Base-by-base conservation (phyloP, 169 alveolate species). In the Plasmodium berghei region DNA sequence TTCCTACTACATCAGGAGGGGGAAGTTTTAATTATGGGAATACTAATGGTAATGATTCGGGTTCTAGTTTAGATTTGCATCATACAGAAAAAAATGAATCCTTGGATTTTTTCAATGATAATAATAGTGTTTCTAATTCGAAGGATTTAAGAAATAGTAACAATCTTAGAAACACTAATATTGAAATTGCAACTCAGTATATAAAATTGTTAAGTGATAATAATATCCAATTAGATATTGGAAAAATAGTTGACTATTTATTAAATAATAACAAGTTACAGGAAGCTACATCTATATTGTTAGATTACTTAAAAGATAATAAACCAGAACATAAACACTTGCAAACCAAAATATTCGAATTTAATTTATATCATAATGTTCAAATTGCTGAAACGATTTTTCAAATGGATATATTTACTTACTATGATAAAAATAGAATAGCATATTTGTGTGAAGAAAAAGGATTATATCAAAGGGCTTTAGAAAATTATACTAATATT, bases 381-480 rank as follows among this genome's bases (percentile, higher is more conserved):
- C 91, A 80, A 69, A 86, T 74, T 70, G 93, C 88, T 20, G 88
- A 77, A 66, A 71, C 89, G 2, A 52, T 73, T 26, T 86, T 80
- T 87, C 90, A 83, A 63, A 83, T 89, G 92, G 93, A 89, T 59
- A 97, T 95, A 55, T 97, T 98, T 92, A 97, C 99, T 42, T 98
- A 98, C 94, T 99, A 97, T 94, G 99, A 99, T 93, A 95, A 98
- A 85, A 96, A 96, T 49, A 95, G 95, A 93, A 97, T 99, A 72
- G 99, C 99, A 5, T 94, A 95, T 92, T 95, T 98, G 48, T 98
- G 99, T 83, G 99, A 99, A 93, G 97, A 97, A 80, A 99, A 97
- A 49, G 99, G 99, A 14, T 92, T 98, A 72, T 97, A 87, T 93
- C 99, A 98, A 85, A 94, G 99, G 88, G 99, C 99, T 48, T 94